Base-by-base conservation (phyloP, 2,329 filamentous ascomycete genomes). In the Microcyclospora pomicola region DNA sequence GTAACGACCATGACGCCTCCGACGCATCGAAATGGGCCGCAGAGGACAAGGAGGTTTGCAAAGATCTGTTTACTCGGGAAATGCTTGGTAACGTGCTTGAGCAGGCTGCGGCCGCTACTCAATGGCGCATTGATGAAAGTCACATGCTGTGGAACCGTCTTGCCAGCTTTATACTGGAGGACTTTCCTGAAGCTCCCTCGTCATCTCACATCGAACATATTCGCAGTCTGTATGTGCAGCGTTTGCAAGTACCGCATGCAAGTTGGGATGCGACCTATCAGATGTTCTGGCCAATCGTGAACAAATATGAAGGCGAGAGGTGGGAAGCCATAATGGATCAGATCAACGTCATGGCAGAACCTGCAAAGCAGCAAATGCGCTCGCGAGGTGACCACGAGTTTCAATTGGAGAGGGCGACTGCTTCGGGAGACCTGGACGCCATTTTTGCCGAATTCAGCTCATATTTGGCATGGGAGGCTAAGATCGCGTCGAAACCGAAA, bases 401-500 rank as follows among this genome's bases (percentile, higher is more conserved):
- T 44, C 75, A 72, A 44, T 62, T 91, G 15, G 68, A 68, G 37
- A 67, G 70, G 42, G 77, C 80, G 6, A 57, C 62, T 12, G 66
- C 74, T 38, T 60, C 69, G 6, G 69, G 66, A 39, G 72, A 83
- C 47, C 56, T 63, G 19, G 69, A 73, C 9, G 66, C 66, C 3
- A 67, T 80, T 40, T 73, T 71, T 58, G 57, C 59, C 14, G 60
- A 66, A 3, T 71, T 71, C 44, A 61, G 59, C 4, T 73, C 81
- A 39, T 98, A 98, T 51, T 66, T 96, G 13, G 77, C 83, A 38
- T 95, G 84, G 82, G 91, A 98, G 64, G 35, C 41, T 12, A 53
- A 44, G 34, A 71, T 79, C 51, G 66, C 61, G 13, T 73, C 77
- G 45, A 71, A 71, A 48, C 72, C 72, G 44, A 76, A 69, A 50